A percentile compares a stretch with the other conserved stretches of the same genome.
Conservation (phyloP, 768 basidiomycete genomes). For the Lactarius sp. region DNA sequence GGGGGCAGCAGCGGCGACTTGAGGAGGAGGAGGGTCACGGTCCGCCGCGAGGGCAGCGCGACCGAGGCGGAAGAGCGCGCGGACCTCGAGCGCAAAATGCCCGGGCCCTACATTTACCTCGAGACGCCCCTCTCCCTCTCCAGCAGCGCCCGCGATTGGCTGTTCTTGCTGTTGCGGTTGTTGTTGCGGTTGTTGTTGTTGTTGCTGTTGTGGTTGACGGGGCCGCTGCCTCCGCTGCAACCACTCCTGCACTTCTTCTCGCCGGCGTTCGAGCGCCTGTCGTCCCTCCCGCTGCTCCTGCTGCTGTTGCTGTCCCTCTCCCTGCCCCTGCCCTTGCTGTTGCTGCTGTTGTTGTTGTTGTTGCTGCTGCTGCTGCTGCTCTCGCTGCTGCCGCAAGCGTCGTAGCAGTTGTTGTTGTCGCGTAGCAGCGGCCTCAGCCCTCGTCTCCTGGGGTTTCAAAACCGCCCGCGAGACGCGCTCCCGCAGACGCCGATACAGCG, state of each 20-base stretch:
- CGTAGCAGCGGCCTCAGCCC: not conserved
- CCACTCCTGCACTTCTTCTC: not conserved
- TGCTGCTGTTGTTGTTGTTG: not conserved
- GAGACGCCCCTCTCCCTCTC: conserved; percentile 27
- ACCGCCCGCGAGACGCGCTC: conserved; percentile 26
- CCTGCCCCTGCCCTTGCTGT: not conserved
- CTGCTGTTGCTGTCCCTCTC: not conserved
- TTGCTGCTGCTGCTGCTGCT: not conserved
- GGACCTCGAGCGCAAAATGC: conserved; percentile 21
- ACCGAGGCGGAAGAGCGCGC: not conserved
- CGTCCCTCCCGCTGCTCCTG: not conserved
- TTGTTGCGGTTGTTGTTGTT: not conserved
- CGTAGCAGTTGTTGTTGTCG: not conserved
- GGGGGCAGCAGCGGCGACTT: not conserved
- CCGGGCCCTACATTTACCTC: conserved; percentile 25
- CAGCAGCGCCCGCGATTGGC: not conserved
- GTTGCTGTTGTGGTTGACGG: not conserved
- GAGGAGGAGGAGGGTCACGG: not conserved
- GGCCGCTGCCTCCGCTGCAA: not conserved
- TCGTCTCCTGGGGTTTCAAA: conserved; percentile 18
- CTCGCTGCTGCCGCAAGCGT: not conserved
- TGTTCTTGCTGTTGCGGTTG: not conserved
- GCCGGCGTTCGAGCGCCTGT: not conserved
- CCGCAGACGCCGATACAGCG: conserved; percentile 28
- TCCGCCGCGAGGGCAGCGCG: not conserved